Conservation (phyloP, 2,329 filamentous ascomycete species). For the Ophiostoma triangulosporum region DNA sequence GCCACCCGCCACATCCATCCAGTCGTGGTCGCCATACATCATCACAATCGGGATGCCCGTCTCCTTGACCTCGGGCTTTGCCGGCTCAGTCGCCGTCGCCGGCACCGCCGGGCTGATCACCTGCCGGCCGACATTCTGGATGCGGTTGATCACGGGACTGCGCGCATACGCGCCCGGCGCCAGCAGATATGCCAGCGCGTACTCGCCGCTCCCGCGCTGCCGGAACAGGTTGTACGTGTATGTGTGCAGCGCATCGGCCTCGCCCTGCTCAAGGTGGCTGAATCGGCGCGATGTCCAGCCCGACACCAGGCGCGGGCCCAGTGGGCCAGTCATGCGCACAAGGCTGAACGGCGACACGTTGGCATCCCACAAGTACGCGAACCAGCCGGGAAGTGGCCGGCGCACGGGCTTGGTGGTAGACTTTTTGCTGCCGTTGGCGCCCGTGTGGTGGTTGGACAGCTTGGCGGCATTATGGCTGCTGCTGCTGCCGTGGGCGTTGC, state of each 20-base stretch:
- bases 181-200: conserved; percentile 81
- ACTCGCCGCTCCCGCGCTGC: conserved; percentile 84
- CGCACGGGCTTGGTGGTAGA: conserved; percentile 16
- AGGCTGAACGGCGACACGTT: conserved; percentile 93
- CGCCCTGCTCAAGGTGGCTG: conserved; percentile 66
- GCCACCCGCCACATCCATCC: conserved; percentile 92
- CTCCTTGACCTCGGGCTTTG: conserved; percentile 26
- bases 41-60: conserved; percentile 73
- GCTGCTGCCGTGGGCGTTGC: not conserved
- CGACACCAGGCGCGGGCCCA: conserved; percentile 83
- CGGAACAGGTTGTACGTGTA: conserved; percentile 93
- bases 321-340: conserved; percentile 72
- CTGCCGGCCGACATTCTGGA: conserved; percentile 77
- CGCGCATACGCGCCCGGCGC: conserved; percentile 89
- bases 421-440: conserved; percentile 21
- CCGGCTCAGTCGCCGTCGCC: conserved; percentile 15
- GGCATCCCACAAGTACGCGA: conserved; percentile 89
- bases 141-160: conserved; percentile 72
- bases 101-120: conserved; percentile 22
- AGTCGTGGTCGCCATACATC: conserved; percentile 96
- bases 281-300: conserved; percentile 92
- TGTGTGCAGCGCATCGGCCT: conserved; percentile 75
- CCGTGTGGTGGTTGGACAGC: conserved; percentile 16
- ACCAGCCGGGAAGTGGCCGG: conserved; percentile 65
- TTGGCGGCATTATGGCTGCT: conserved; percentile 16